A percentile compares a stretch with the other conserved stretches of the same genome.
Conservation (phyloP, 2,329 filamentous ascomycete genomes). For the Diaporthe humulicola region DNA sequence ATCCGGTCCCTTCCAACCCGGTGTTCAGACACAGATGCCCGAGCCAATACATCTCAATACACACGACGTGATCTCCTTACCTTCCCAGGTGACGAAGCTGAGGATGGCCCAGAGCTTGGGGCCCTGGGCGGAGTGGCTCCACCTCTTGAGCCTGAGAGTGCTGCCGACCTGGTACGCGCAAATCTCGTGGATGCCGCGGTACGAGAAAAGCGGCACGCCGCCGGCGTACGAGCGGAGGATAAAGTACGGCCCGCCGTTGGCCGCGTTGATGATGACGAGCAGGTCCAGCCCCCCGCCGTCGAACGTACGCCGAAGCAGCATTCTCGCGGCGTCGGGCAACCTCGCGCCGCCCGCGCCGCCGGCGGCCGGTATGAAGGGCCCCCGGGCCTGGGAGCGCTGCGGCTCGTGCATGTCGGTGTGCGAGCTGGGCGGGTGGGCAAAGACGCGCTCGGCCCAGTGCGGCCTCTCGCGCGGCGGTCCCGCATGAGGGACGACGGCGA, state of each 20-base stretch:
- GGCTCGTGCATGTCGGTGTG: constrained; percentile 49
- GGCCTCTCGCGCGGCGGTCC: constrained; percentile 53
- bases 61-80: constrained; percentile 49
- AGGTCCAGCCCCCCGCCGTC: constrained; percentile 68
- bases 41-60: too few species aligned
- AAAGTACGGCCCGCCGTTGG: constrained; percentile 60
- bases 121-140: constrained; percentile 58
- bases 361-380: constrained; percentile 60
- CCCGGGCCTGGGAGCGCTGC: constrained; percentile 15
- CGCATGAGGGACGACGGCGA: constrained; percentile 36
- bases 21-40: too few species aligned
- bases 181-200: constrained; percentile 67
- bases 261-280: constrained; percentile 62
- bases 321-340: constrained; percentile 60
- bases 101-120: constrained; percentile 68
- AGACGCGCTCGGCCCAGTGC: constrained; percentile 74
- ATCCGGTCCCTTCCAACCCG: neutral
- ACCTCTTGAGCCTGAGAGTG: constrained; percentile 64
- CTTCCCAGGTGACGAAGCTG: constrained; percentile 72
- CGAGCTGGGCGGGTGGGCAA: constrained; percentile 65
- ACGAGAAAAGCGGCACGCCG: constrained; percentile 60
- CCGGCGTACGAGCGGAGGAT: constrained; percentile 59
- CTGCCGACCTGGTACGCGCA: constrained; percentile 63
- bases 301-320: constrained; percentile 71
- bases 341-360: constrained; percentile 51